Evolutionary conservation across 2,329 filamentous ascomycete genomes (phyloP), one percentile per base, ranked within the genome.

Genomic region (Coleophoma crateriformis): DNA sequence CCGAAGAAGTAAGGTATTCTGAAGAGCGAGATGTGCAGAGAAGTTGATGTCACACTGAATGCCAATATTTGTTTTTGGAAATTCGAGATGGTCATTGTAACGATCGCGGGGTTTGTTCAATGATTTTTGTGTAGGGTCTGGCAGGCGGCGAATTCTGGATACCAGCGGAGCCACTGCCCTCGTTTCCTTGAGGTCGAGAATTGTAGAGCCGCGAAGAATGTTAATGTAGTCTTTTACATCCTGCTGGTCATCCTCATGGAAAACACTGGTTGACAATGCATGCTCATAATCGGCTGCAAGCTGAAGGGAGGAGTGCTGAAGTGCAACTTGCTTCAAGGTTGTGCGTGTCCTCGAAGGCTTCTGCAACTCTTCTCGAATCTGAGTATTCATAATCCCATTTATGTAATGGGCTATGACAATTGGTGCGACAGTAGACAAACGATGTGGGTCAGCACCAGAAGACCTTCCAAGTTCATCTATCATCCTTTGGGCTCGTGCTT

Each of bases 21-120:
- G 86, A 3, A 95, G 74, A 2, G 85, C 90, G 3, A 96, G 78
- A 41, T 88, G 82, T 15, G 90, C 90, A 1, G 87, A 87, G 64
- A 96, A 96, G 67, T 95, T 95, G 73, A 96, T 89, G 63, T 96
- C 90, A 64, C 88, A 94, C 64, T 91, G 88, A 13, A 92, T 87
- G n/a, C 90, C 90, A 27, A 86, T 79, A 4, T 84, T 85, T 8
- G 74, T 72, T 61, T 88, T 88, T 6, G 88, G 87, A 50, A 92
- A 92, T 64, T 94, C 89, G 2, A 95, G 77, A 20, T 73, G 72
- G 58, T 84, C 78, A 51, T 69, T 71, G 62, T 78, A 79, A 32
- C 71, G 72, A 56, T 82, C 75, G 50, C 72, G 72, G 5, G 77
- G 71, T 53, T 78, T 75, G 60, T 77, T 61, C 12, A 48, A 75